These are phyloP conservation scores for Ensete ventricosum DNA, from an alignment of 176 grass and related monocot species.

Conservation along the genomic window DNA sequence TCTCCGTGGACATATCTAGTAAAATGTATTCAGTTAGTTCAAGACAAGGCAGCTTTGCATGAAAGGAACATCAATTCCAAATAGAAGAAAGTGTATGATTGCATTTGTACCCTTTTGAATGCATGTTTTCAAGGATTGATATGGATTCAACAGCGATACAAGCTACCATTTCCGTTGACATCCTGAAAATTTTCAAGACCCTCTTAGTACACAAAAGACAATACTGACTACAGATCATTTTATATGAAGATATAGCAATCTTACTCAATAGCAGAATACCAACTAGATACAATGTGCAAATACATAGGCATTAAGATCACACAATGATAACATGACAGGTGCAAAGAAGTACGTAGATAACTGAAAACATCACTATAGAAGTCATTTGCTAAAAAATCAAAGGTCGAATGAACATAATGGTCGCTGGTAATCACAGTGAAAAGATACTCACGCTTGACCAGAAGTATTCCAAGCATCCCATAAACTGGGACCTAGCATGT, in stretches of 20 bases:
- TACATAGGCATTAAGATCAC: no score
- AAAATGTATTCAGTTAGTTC: constrained; percentile 1
- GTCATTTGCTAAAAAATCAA: background rate
- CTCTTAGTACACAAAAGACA: background rate
- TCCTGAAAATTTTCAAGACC: constrained; percentile 34
- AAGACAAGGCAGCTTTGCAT: background rate
- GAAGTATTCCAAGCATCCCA: constrained; percentile 93
- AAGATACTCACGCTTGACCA: constrained; percentile 52
- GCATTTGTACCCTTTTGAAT: constrained; percentile 58
- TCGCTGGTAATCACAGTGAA: constrained; percentile 8
- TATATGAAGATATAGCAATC: background rate
- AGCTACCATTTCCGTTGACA: constrained; percentile 74
- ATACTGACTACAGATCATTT: background rate
- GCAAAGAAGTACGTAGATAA: background rate
- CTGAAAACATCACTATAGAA: background rate
- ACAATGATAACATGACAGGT: no score
- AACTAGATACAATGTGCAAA: constrained; percentile 13
- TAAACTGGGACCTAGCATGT: constrained; percentile 88
- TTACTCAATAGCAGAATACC: background rate
- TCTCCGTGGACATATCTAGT: constrained; percentile 78
- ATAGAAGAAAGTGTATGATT: background rate
- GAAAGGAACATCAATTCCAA: background rate
- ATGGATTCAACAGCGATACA: constrained; percentile 83
- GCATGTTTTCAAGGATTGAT: constrained; percentile 91
- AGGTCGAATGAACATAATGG: background rate